Percentiles rank a stretch among this genome's conserved stretches.
phyloP scores from a whole-genome alignment of 2,329 filamentous ascomycete species.

The Penicillium crustosum region DNA sequence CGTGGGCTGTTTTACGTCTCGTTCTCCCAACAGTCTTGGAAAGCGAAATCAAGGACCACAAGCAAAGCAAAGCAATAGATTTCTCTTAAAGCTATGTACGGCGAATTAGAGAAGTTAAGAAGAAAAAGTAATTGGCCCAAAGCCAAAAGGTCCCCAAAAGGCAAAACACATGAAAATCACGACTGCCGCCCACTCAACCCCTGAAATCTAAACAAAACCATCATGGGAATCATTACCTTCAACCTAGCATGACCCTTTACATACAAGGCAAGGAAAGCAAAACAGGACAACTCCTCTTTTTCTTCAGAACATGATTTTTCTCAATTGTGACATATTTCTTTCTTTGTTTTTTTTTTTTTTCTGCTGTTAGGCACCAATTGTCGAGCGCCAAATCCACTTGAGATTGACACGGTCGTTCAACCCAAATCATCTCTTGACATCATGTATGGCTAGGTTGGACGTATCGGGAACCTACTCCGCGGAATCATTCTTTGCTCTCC shows the following conservation, averaged over 20 bases:
- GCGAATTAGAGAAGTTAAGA: background rate
- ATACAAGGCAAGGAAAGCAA: constrained; percentile 2
- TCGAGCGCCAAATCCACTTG: background rate
- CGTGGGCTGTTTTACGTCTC: too few relatives aligned
- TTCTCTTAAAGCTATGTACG: constrained; percentile 14
- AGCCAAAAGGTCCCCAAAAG: constrained; percentile 1
- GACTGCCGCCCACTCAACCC: background rate
- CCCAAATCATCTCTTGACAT: background rate
- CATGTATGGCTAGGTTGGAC: background rate
- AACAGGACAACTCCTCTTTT: background rate
- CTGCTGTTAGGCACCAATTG: background rate
- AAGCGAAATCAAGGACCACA: background rate
- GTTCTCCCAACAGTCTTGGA: background rate
- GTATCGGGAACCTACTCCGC: background rate
- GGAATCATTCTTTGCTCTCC: constrained; percentile 23
- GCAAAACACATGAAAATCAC: constrained; percentile 1
- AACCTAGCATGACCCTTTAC: background rate
- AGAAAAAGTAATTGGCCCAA: background rate
- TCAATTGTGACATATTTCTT: background rate
- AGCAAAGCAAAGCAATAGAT: constrained; percentile 11
- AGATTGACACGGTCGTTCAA: background rate
- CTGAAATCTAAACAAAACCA: constrained; percentile 11
- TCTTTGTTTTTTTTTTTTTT: background rate
- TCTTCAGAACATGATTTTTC: constrained; percentile 1
- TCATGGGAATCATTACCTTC: constrained; percentile 6